Evolutionary conservation across 2,329 filamentous ascomycete genomes (phyloP), one percentile per base, ranked within the genome.

Genomic region (Penicillium sp.): DNA sequence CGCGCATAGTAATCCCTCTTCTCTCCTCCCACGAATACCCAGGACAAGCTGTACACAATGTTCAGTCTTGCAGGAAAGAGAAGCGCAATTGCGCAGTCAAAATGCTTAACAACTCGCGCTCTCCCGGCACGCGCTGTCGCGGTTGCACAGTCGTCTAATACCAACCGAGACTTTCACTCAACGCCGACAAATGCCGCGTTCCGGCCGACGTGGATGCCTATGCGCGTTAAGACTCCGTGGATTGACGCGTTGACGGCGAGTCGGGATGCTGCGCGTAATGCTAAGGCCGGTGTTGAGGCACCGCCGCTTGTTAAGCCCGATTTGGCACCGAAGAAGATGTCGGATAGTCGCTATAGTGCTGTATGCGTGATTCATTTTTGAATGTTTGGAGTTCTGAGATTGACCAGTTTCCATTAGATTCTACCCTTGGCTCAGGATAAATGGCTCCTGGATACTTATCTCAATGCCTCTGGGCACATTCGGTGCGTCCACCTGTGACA

Each of bases 391-490:
- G 19, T 25, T 19, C 19, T 42, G 39, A 21, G 53, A n/a, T 31
- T 33, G 60, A 21, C 19, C 4, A 11, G 2, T 42, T 21, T 72
- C 52, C 74, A 33, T 33, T 1, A 87, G 85, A 75, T 86, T 16
- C 77, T 92, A 27, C 88, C 88, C 7, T 78, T 92, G 10, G 88
- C 85, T 6, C 87, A 85, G 67, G 90, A 92, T 68, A 88, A 88
- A 51, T 92, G 88, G 88, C 78, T 93, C 13, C 81, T 90, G 11
- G 90, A 93, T 69, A 89, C 87, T 0, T 93, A 93, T 68, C 84
- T 91, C 67, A 92, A 92, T 73, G 83, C 88, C 1, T 86, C 85
- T 0, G 90, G 90, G 0, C 88, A 91, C 64, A 89, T 93, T 64
- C 81, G 87, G 81, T 84, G 44, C 9, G 8, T 54, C 14, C 19